These are phyloP conservation scores for Populus tremula DNA, from an alignment of 345 rosid genomes.

Conservation along the genomic window DNA sequence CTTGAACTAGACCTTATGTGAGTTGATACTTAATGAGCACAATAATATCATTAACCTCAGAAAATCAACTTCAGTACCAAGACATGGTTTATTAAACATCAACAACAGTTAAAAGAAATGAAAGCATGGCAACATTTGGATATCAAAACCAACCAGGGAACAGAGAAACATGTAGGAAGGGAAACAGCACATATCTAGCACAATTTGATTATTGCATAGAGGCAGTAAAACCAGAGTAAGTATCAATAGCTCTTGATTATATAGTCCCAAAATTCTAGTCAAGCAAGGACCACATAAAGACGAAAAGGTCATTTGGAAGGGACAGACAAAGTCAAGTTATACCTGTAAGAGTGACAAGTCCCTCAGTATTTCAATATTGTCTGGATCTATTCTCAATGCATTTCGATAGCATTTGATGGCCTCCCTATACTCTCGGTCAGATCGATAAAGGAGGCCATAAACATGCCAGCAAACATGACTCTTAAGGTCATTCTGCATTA, in stretches of 20 bases:
- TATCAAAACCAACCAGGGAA: not conserved
- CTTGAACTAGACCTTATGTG: not conserved
- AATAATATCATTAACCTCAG: not conserved
- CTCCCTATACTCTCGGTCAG: constrained; percentile 98
- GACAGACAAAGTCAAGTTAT: not conserved
- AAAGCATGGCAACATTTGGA: not conserved
- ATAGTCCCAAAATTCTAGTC: not conserved
- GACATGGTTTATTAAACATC: not conserved
- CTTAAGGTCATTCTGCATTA: constrained; percentile 90
- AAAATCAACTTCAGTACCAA: not conserved
- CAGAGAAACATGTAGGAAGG: not conserved
- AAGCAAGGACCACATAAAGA: not conserved
- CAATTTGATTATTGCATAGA: not conserved
- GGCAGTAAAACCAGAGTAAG: not conserved
- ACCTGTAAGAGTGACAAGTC: constrained; percentile 98
- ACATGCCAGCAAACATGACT: constrained; percentile 99
- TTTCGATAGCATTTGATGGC: constrained; percentile 98
- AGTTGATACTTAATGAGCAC: not conserved
- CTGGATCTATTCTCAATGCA: constrained; percentile 94
- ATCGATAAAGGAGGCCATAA: constrained; percentile 93
- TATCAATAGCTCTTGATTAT: not conserved
- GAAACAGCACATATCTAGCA: not conserved
- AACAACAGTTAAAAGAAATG: not conserved
- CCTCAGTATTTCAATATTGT: constrained; percentile 91
- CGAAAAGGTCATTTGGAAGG: not conserved